A percentile compares a stretch with the other conserved stretches of the same genome.
These are phyloP conservation scores for Blastomyces gilchristii DNA, from an alignment of 2,329 filamentous ascomycete species.

Conservation along the genomic window DNA sequence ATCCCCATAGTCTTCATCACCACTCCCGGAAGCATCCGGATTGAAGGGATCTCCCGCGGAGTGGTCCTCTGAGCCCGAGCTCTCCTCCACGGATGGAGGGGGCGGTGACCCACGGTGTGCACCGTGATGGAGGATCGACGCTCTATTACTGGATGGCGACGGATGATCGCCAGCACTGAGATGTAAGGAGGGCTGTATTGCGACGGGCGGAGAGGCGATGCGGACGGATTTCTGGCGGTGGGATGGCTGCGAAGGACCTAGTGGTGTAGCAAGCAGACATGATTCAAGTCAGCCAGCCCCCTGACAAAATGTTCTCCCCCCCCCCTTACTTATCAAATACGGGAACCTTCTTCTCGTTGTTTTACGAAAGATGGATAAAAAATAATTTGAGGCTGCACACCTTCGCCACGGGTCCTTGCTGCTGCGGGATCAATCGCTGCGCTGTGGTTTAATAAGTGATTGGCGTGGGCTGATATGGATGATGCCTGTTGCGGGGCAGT, in stretches of 20 bases:
- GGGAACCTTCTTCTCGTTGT: neutral
- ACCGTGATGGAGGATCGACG: neutral
- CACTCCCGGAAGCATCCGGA: conserved; percentile 21
- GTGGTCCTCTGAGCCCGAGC: conserved; percentile 24
- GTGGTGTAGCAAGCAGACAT: conserved; percentile 1
- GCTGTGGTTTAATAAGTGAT: neutral
- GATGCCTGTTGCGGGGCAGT: neutral
- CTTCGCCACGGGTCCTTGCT: conserved; percentile 1
- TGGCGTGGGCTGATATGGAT: neutral
- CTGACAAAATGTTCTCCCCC: neutral
- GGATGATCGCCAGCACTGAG: neutral
- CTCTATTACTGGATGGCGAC: conserved; percentile 13
- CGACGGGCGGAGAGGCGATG: conserved; percentile 33
- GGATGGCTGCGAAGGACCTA: conserved; percentile 10
- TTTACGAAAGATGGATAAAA: neutral
- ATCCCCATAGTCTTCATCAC: conserved; percentile 22
- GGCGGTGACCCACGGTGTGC: conserved; percentile 14
- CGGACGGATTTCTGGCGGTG: conserved; percentile 18
- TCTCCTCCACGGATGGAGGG: conserved; percentile 20
- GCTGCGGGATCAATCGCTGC: neutral
- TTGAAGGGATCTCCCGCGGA: conserved; percentile 31
- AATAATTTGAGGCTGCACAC: neutral
- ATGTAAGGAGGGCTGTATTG: conserved; percentile 18
- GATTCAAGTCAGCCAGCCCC: neutral
- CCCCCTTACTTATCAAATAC: neutral